These are phyloP conservation scores for Geotrichum candidum DNA, from an alignment of 1,139 yeast species.

Conservation along the genomic window DNA sequence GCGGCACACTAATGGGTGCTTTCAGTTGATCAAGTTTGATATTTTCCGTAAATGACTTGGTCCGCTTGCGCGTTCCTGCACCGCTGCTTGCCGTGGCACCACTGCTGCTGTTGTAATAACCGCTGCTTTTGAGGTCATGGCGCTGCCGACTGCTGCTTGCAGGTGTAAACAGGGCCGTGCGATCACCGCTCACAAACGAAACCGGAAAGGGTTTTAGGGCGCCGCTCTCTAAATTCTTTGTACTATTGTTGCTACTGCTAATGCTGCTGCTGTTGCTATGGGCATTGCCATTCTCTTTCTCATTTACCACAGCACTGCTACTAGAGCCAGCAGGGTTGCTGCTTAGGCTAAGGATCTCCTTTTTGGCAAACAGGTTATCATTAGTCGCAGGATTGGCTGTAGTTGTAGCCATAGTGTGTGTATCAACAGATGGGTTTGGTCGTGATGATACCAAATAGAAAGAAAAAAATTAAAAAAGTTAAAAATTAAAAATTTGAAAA, in stretches of 20 bases:
- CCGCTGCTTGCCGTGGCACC: background rate
- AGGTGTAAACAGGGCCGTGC: conserved; percentile 9
- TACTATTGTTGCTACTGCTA: background rate
- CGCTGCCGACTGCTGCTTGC: conserved; percentile 1
- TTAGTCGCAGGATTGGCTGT: background rate
- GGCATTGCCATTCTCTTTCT: background rate
- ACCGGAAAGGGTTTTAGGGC: conserved; percentile 5
- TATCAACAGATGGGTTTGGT: background rate
- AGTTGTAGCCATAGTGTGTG: background rate
- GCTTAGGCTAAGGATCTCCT: background rate
- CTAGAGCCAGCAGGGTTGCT: background rate
- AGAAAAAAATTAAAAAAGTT: background rate
- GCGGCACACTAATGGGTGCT: conserved; percentile 36
- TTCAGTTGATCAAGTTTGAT: background rate
- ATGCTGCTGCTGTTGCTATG: background rate
- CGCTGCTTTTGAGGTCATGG: background rate
- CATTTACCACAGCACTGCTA: background rate
- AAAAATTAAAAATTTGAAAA: background rate
- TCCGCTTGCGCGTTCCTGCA: conserved; percentile 1
- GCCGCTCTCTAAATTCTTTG: background rate
- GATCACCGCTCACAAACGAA: conserved; percentile 10
- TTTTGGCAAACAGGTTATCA: background rate
- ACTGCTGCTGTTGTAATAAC: background rate
- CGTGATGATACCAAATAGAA: background rate
- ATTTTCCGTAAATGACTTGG: conserved; percentile 14